Evolutionary conservation across 768 basidiomycete species (phyloP), one percentile per base, ranked within the genome.

Genomic region (Phaeotremella skinneri): DNA sequence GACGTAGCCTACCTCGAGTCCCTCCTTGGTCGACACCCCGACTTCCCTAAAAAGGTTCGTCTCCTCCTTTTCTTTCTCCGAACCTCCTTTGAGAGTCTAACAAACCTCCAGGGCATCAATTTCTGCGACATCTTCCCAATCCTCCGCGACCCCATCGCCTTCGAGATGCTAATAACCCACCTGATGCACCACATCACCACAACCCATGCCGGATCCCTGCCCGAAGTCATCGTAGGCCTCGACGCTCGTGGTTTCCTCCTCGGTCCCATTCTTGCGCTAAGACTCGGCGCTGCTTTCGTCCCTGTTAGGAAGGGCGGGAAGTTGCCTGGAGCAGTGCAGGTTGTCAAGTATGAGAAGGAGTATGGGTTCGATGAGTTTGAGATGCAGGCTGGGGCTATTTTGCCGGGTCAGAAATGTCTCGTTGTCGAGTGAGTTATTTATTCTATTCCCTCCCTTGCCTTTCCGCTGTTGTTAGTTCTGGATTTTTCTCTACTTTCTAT

Each of bases 81-180:
- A 30, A 42, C 30, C 37, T 26, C 11, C 25, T 0, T 52, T 41
- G 4, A 37, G 7, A 37, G 34, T 37, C 34, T 17, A 45, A 45
- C 57, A 21, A n/a, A 23, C 17, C 11, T 26, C 16, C 67, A 93
- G 90, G 94, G 94, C 13, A 84, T 99, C 73, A 82, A 82, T 49
- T 99, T 99, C 79, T 80, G 93, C 56, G 96, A 99, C 78, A 89
- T 98, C 68, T 92, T 97, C 63, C 96, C 96, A 11, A 82, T 98
- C 74, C 83, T 99, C 17, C 84, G 87, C 16, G 81, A 90, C 72
- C 96, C 94, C 11, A 67, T 88, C 55, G 86, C 86, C 2, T 90
- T 94, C 72, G 94, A 97, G 80, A 85, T 88, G 43, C 83, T 98
- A 39, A 87, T 96, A 74, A 90, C 91, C 13, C 87, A 96, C 74